Evolutionary conservation across 2,329 filamentous ascomycete genomes (phyloP), one percentile per base, ranked within the genome.

Genomic region (Verticillium alfalfae): DNA sequence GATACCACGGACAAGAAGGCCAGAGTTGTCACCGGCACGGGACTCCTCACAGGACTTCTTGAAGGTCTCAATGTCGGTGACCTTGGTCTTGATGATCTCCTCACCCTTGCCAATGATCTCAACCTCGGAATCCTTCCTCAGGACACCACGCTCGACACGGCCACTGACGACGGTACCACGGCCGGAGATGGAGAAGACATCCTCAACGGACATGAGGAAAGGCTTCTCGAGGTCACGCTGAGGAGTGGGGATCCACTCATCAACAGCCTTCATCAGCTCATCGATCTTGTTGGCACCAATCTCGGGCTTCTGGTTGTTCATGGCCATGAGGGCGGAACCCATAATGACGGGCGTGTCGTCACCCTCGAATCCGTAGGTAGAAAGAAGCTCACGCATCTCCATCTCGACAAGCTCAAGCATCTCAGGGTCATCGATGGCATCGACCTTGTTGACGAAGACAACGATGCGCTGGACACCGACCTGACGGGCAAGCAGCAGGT

Each of bases 401-500:
- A 99, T 96, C 87, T 99, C 95, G 76, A 99, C 95, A 63, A 99
- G 91, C 83, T 99, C 95, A 88, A 99, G 87, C 95, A 99, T 99
- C 81, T 99, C 95, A 66, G 92, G 91, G 83, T 99, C 95, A 70
- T 98, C 94, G 66, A 99, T 88, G 68, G 93, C 92, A 78, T 99
- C 95, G 75, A 98, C 86, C 87, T 99, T 99, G 91, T 99, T 99
- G 79, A 99, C 95, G 77, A 99, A 99, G 70, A 99, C 96, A 67
- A 99, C 95, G 69, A 98, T 94, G 81, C 88, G 92, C 84, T 98
- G 92, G 69, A 99, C 92, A 85, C 95, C 95, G 74, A 99, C 94
- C 83, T 99, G 95, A 70, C 95, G 93, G 75, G 95, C 95, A 66
- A 99, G 91, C 70, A 99, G 88, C 80, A 99, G 85, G 83, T 99